Conservation (phyloP, 2,329 filamentous ascomycete genomes). For the Neocatenulostroma microsporum region DNA sequence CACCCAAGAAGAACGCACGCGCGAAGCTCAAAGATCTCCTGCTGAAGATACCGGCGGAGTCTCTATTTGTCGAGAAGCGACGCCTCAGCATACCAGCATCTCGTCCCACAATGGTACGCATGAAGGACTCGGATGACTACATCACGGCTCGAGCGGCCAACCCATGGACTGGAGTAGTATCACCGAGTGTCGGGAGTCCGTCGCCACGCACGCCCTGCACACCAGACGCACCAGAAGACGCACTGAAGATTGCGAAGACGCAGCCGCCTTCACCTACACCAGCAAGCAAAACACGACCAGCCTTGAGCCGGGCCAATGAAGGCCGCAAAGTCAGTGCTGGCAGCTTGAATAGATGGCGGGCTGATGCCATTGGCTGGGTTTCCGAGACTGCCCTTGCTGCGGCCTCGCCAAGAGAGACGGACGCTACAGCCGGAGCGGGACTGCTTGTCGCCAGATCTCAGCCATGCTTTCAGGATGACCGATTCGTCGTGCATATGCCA, state of each 20-base stretch:
- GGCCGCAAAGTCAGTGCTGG: slow-evolving; percentile 20
- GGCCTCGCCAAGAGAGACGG: slow-evolving; percentile 11
- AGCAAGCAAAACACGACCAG: slow-evolving; percentile 9
- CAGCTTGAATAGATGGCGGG: slow-evolving; percentile 9
- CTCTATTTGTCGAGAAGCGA: slow-evolving; percentile 1
- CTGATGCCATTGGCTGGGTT: slow-evolving; percentile 16
- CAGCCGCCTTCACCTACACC: slow-evolving; percentile 17
- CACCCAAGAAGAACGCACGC: too few species aligned
- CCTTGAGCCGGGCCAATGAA: slow-evolving; percentile 19
- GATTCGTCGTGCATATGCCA: slow-evolving; percentile 29
- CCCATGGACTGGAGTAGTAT: slow-evolving; percentile 28
- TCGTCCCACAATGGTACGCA: slow-evolving; percentile 19
- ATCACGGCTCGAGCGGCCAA: slow-evolving; percentile 29
- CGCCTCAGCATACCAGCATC: background rate
- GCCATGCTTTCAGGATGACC: slow-evolving; percentile 16
- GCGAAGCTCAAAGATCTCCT: slow-evolving; percentile 15
- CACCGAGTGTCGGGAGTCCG: slow-evolving; percentile 22
- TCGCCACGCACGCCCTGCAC: slow-evolving; percentile 20
- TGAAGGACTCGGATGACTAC: slow-evolving; percentile 31
- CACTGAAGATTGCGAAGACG: slow-evolving; percentile 17
- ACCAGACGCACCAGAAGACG: slow-evolving; percentile 24
- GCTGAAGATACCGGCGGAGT: slow-evolving; percentile 10
- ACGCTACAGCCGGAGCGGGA: slow-evolving; percentile 8
- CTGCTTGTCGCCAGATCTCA: background rate
- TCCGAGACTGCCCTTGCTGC: slow-evolving; percentile 9